These are phyloP conservation scores for Tuber microsphaerosporum DNA, from an alignment of 495 filamentous ascomycete genomes.

Conservation along the genomic window DNA sequence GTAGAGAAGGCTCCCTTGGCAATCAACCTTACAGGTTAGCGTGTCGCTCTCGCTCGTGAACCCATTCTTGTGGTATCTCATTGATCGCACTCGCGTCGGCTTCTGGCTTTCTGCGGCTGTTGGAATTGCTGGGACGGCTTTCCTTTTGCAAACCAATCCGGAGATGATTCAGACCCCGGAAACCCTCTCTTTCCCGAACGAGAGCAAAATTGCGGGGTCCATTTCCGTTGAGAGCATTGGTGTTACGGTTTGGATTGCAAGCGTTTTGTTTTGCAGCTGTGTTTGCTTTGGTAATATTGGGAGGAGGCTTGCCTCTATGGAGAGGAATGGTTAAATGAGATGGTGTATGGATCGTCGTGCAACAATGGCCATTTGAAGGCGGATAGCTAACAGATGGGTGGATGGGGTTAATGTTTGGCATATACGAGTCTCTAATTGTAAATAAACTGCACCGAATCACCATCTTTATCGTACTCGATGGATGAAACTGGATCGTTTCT, in stretches of 20 bases:
- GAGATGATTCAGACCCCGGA: constrained; percentile 66
- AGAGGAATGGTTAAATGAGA: constrained; percentile 34
- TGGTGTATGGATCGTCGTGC: constrained; percentile 14
- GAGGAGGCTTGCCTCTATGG: constrained; percentile 59
- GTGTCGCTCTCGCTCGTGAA: constrained; percentile 86
- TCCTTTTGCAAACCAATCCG: constrained; percentile 65
- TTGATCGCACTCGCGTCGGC: constrained; percentile 81
- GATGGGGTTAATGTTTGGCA: background rate
- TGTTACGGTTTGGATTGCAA: constrained; percentile 77
- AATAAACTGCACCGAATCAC: background rate
- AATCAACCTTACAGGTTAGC: constrained; percentile 87
- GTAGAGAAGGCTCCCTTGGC: constrained; percentile 79
- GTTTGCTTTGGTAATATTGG: constrained; percentile 97
- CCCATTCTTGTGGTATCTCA: constrained; percentile 88
- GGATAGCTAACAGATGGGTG: background rate
- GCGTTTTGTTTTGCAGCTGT: constrained; percentile 85
- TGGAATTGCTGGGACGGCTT: constrained; percentile 63
- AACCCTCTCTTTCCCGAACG: constrained; percentile 30
- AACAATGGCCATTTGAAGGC: background rate
- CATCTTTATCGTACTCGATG: background rate
- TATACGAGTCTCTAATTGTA: constrained; percentile 1
- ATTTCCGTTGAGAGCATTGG: constrained; percentile 70
- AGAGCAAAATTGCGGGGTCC: constrained; percentile 49
- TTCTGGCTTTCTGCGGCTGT: constrained; percentile 67
- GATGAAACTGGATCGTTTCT: background rate